A percentile compares a stretch with the other conserved stretches of the same genome.
Conservation (phyloP, 768 basidiomycete species). For the Pleurotus pulmonarius region DNA sequence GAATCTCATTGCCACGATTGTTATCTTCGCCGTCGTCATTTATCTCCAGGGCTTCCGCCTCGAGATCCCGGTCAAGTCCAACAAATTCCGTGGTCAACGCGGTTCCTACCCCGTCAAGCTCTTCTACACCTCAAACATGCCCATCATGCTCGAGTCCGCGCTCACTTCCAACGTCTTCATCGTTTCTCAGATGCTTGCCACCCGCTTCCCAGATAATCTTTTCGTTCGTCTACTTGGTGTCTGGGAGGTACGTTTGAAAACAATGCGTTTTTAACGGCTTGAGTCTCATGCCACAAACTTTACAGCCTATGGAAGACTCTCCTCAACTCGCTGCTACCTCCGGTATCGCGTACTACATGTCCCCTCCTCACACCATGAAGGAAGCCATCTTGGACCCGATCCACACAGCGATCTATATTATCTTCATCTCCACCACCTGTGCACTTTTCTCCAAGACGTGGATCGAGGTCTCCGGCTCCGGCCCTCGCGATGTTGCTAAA, state of each 20-base stretch:
- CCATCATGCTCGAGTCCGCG: constrained; percentile 97
- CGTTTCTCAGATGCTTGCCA: constrained; percentile 92
- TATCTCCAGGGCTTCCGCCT: constrained; percentile 99
- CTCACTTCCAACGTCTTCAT: constrained; percentile 94
- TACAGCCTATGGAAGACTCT: constrained; percentile 88
- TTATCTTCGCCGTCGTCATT: constrained; percentile 93
- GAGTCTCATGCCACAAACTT: background rate
- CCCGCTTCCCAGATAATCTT: constrained; percentile 87
- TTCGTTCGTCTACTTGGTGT: constrained; percentile 88
- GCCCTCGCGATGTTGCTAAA: constrained; percentile 94
- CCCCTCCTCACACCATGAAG: constrained; percentile 90
- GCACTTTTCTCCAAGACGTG: constrained; percentile 99
- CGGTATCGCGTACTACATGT: constrained; percentile 97
- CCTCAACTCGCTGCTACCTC: constrained; percentile 87
- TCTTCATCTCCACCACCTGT: constrained; percentile 91
- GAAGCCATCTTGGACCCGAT: constrained; percentile 89
- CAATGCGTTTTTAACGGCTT: background rate
- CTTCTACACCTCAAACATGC: constrained; percentile 99
- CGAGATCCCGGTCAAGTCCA: constrained; percentile 97
- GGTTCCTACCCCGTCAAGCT: constrained; percentile 96
- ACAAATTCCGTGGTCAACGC: constrained; percentile 93
- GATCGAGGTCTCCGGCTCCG: constrained; percentile 97
- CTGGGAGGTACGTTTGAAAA: constrained; percentile 85
- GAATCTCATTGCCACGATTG: constrained; percentile 91
- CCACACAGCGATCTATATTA: constrained; percentile 87